phyloP scores from a whole-genome alignment of 129 eudicot species.

The Cynara cardunculus region DNA sequence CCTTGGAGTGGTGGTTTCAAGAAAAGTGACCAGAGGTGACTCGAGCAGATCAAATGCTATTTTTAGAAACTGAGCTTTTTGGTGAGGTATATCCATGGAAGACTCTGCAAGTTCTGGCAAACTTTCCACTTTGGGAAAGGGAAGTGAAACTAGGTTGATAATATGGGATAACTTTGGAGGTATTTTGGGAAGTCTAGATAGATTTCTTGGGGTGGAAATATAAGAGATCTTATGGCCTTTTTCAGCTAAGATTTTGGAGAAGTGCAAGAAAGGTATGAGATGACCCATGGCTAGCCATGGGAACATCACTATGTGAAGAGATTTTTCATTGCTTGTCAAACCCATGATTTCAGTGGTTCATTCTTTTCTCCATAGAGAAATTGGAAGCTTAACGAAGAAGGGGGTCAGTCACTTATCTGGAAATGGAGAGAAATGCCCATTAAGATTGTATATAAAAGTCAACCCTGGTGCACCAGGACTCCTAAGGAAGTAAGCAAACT shows the following conservation, averaged over 20 bases:
- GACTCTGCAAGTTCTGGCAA: conserved; percentile 58
- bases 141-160: conserved; percentile 39
- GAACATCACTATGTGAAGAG: conserved; percentile 72
- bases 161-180: conserved; percentile 37
- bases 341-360: not conserved
- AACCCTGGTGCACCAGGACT: no score
- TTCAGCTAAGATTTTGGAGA: conserved; percentile 52
- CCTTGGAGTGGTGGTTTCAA: conserved; percentile 29
- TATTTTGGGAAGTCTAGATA: conserved; percentile 49
- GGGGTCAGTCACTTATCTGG: not conserved
- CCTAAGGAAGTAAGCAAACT: not conserved
- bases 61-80: conserved; percentile 50
- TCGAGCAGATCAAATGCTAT: conserved; percentile 59
- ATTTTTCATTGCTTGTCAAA: not conserved
- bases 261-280: conserved; percentile 58
- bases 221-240: conserved; percentile 62
- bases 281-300: conserved; percentile 98
- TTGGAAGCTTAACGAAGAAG: not conserved
- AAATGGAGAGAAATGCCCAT: not conserved
- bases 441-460: not conserved
- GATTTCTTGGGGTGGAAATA: conserved; percentile 76
- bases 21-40: conserved; percentile 34
- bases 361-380: not conserved
- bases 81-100: conserved; percentile 65
- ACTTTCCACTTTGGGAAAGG: conserved; percentile 46